Conservation (phyloP, 148 eudicot genomes). For the Chenopodium album region DNA sequence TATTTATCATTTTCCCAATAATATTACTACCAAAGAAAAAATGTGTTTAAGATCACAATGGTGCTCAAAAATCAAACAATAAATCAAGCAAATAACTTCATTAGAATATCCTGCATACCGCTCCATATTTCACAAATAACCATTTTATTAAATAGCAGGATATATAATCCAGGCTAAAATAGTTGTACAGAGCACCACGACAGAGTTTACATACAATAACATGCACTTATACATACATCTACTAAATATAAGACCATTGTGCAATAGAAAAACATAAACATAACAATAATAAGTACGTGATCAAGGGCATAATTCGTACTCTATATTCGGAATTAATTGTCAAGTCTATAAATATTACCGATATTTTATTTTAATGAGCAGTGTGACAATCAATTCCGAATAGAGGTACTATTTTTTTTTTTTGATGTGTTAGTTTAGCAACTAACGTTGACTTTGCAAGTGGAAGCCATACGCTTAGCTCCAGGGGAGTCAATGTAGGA, state of each 20-base stretch:
- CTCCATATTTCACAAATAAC: background rate
- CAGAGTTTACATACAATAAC: background rate
- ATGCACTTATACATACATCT: background rate
- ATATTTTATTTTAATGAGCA: background rate
- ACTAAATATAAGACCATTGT: background rate
- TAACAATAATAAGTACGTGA: background rate
- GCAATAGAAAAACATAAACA: background rate
- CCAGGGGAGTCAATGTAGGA: conserved; percentile 43
- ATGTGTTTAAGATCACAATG: too few species aligned
- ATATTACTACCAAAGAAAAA: too few species aligned
- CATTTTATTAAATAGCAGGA: background rate
- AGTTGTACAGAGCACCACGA: too few species aligned
- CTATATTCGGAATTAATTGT: background rate
- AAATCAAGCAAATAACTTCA: too few species aligned
- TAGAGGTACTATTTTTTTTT: background rate
- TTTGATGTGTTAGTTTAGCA: conserved; percentile 6
- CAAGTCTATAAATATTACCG: background rate
- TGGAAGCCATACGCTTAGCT: conserved; percentile 39
- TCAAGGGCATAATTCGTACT: too few species aligned
- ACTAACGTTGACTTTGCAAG: conserved; percentile 27
- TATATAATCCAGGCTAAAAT: background rate
- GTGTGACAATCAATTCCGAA: background rate
- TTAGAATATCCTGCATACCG: too few species aligned
- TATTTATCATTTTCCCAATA: too few species aligned
- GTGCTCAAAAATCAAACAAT: too few species aligned